Percentiles rank a stretch among this genome's conserved stretches.
phyloP scores from a whole-genome alignment of 108 stramenopile genomes.

The Skeletonema potamos region DNA sequence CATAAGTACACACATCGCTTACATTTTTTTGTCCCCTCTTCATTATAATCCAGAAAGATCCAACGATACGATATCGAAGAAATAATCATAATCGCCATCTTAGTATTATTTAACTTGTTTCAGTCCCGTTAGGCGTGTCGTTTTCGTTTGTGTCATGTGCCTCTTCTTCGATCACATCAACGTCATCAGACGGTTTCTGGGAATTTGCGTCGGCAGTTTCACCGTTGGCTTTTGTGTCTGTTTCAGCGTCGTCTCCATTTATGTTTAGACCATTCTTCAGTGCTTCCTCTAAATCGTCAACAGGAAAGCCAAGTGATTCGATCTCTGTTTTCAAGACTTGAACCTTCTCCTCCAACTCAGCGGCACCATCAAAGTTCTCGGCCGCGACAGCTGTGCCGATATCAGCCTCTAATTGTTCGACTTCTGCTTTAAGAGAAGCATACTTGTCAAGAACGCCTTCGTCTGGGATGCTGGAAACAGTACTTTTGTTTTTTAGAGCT shows the following conservation, averaged over 20 bases:
- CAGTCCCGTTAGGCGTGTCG: background rate
- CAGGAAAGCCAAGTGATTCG: slow-evolving; percentile 23
- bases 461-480: background rate
- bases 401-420: slow-evolving; percentile 16
- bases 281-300: slow-evolving; percentile 20
- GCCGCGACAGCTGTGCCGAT: slow-evolving; percentile 26
- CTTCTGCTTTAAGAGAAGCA: slow-evolving; percentile 1
- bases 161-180: background rate
- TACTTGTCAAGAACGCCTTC: slow-evolving; percentile 22
- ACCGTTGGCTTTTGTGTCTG: background rate
- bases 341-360: slow-evolving; percentile 34
- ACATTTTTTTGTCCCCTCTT: background rate
- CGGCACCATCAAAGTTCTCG: slow-evolving; percentile 38
- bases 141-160: background rate
- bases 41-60: background rate
- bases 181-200: background rate
- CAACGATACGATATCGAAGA: background rate
- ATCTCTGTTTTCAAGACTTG: slow-evolving; percentile 12
- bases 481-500: slow-evolving; percentile 3
- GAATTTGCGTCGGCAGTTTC: background rate
- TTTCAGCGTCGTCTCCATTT: background rate
- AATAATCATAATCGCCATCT: background rate
- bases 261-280: background rate
- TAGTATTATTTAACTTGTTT: background rate
- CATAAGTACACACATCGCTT: background rate